A percentile compares a stretch with the other conserved stretches of the same genome.
These are phyloP conservation scores for Exophiala spinifera DNA, from an alignment of 2,329 filamentous ascomycete species.

Conservation along the genomic window DNA sequence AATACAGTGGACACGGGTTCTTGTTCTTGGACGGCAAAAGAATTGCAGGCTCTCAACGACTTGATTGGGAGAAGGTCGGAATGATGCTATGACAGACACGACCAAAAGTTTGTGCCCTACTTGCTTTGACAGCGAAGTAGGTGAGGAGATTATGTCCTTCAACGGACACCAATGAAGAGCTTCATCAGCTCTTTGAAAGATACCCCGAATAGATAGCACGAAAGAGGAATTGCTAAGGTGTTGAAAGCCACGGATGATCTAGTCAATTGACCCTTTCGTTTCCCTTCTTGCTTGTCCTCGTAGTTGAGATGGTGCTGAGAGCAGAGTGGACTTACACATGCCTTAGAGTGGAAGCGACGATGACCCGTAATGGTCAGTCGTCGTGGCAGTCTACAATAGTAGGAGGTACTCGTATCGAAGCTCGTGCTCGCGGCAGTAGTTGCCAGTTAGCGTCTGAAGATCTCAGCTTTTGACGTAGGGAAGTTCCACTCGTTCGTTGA, in stretches of 20 bases:
- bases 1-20: constrained; percentile 9
- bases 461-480: not conserved
- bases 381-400: not conserved
- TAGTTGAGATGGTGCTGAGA: no score
- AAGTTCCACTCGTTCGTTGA: not conserved
- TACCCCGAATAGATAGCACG: constrained; percentile 19
- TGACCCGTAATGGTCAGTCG: no score
- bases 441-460: no score
- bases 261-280: not conserved
- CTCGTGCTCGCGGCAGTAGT: not conserved
- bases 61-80: constrained; percentile 12
- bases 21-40: constrained; percentile 4
- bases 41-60: constrained; percentile 14
- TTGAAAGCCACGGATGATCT: not conserved
- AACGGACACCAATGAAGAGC: constrained; percentile 25
- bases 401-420: not conserved
- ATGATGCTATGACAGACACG: constrained; percentile 7
- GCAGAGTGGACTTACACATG: no score
- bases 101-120: constrained; percentile 7
- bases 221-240: not conserved
- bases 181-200: constrained; percentile 26
- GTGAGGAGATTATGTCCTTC: constrained; percentile 22
- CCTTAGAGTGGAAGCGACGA: no score
- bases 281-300: not conserved
- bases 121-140: not conserved